Conservation (phyloP, 2,329 filamentous ascomycete genomes). For the Hymenoscyphus fructigenus region DNA sequence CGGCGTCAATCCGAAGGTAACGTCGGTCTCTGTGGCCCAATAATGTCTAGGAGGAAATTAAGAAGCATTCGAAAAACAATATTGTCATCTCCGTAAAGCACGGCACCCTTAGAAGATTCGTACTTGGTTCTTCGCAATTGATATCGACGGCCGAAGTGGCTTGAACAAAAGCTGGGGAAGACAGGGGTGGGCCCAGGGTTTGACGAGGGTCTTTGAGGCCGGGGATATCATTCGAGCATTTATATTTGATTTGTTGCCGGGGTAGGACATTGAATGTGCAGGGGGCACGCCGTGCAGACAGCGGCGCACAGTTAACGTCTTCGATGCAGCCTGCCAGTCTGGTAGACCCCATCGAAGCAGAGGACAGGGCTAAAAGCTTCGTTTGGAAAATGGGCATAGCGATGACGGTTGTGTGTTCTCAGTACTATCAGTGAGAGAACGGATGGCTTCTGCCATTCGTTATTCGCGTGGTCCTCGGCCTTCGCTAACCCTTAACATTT, state of each 20-base stretch:
- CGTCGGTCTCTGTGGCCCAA: background rate
- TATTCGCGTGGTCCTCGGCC: background rate
- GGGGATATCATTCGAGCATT: conserved; percentile 12
- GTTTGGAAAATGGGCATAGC: conserved; percentile 14
- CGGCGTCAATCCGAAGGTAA: background rate
- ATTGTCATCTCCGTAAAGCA: background rate
- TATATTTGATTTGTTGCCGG: conserved; percentile 4
- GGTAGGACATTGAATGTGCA: conserved; percentile 2
- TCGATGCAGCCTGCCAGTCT: conserved; percentile 12
- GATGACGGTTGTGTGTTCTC: background rate
- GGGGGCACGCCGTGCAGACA: conserved; percentile 20
- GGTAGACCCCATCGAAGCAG: background rate
- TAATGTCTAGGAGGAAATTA: background rate
- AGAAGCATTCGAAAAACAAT: background rate
- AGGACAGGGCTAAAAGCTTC: conserved; percentile 13
- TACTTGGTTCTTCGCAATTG: background rate
- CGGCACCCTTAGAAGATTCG: background rate
- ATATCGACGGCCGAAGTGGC: conserved; percentile 17
- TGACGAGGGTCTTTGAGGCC: background rate
- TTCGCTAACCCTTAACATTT: background rate
- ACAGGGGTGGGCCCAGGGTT: conserved; percentile 13
- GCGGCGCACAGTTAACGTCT: conserved; percentile 23
- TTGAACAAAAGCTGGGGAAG: conserved; percentile 29
- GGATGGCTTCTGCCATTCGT: conserved; percentile 6
- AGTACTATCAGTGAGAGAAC: background rate